A percentile compares a stretch with the other conserved stretches of the same genome.
Evolutionary conservation across 176 grass and related monocot genomes (phyloP).

Genomic region (Triticum monococcum): DNA sequence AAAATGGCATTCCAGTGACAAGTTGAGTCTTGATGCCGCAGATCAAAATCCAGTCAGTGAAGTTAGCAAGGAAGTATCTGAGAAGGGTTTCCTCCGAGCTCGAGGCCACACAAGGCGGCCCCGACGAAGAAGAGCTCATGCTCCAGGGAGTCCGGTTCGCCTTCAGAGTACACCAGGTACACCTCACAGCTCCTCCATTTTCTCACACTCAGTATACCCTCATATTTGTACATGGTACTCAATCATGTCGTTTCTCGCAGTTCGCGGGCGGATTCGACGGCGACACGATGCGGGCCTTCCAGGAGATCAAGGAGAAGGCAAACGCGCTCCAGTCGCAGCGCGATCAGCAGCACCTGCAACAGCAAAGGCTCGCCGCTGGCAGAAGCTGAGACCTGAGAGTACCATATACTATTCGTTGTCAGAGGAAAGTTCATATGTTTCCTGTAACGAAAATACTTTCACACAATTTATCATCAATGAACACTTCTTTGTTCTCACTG

Average conservation of each 20-base stretch:
- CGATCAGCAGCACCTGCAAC: constrained; percentile 53
- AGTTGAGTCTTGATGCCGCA: constrained; percentile 25
- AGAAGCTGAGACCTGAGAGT: constrained; percentile 26
- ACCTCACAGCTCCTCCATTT: neutral
- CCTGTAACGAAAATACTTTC: neutral
- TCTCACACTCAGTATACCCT: neutral
- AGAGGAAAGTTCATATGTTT: constrained; percentile 1
- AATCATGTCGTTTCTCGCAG: constrained; percentile 26
- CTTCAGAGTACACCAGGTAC: constrained; percentile 93
- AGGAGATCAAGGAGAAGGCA: constrained; percentile 89
- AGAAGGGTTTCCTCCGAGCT: constrained; percentile 85
- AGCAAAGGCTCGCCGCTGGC: constrained; percentile 65
- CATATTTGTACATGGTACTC: neutral
- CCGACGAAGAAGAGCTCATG: constrained; percentile 92
- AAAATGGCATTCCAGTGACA: neutral
- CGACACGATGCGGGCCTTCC: constrained; percentile 92
- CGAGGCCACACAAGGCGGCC: constrained; percentile 64
- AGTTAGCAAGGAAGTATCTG: constrained; percentile 85
- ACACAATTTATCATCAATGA: neutral
- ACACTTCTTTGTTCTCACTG: neutral
- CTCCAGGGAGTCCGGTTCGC: constrained; percentile 88
- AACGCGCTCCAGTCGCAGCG: constrained; percentile 48
- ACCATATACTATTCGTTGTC: neutral
- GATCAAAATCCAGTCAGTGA: constrained; percentile 87
- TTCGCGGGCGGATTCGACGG: constrained; percentile 91